A percentile compares a stretch with the other conserved stretches of the same genome.
Conservation (phyloP, 306 rosid genomes). For the Quercus bicolor region DNA sequence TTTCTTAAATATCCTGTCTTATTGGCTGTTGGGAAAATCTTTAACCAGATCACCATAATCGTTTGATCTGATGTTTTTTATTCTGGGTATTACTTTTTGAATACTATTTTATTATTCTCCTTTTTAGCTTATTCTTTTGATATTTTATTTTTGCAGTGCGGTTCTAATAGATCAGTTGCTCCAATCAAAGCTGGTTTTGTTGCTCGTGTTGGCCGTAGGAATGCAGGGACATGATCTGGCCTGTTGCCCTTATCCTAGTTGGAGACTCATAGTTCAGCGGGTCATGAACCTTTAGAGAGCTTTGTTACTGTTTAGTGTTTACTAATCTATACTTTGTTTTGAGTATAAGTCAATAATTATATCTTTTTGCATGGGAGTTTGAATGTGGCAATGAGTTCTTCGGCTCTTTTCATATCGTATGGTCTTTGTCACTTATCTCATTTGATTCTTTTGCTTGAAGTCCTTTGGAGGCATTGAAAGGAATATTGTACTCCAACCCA, state of each 20-base stretch:
- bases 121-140: neutral
- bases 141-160: slow-evolving; percentile 51
- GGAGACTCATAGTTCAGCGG: neutral
- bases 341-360: neutral
- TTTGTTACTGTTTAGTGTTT: neutral
- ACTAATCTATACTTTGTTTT: neutral
- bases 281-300: neutral
- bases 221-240: slow-evolving; percentile 51
- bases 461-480: too few species aligned
- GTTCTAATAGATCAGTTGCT: slow-evolving; percentile 91
- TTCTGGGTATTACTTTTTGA: neutral
- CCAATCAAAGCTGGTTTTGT: slow-evolving; percentile 94
- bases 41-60: neutral
- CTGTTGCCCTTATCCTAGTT: neutral
- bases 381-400: neutral
- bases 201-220: slow-evolving; percentile 96
- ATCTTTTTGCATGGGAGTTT: neutral
- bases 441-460: neutral
- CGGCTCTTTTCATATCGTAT: neutral
- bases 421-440: too few species aligned
- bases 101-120: neutral
- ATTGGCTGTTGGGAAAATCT: neutral
- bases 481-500: too few species aligned
- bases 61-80: neutral
- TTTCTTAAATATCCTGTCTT: neutral